Evolutionary conservation across 108 stramenopile species (phyloP), one percentile per base, ranked within the genome.

Genomic region (Fistulifera pelliculosa): DNA sequence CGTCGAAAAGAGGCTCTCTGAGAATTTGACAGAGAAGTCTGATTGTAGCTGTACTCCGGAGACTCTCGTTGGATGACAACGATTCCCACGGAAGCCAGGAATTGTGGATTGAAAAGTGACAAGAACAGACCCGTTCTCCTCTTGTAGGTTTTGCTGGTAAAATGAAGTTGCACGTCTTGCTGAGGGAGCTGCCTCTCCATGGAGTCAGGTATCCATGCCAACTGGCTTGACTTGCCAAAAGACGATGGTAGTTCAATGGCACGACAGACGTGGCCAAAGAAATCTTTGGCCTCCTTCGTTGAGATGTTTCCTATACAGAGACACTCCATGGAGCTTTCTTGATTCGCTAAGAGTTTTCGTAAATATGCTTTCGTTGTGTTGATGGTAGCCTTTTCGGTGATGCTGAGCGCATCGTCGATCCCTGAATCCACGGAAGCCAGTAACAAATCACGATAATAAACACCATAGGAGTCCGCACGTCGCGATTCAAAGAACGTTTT

Each of bases 1-100:
- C 71, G 48, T 93, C 67, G 63, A 93, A 93, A 8, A 80, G 70
- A 0, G 91, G 91, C 57, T 93, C 91, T n/a, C 82, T 60, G 21
- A 93, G 57, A 49, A 93, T 88, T 44, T 78, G 76, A 56, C 77
- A 70, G 35, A 93, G 55, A 50, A 88, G 58, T 31, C 86, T 73
- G 52, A 93, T 77, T 1, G 80, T 49, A 16, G 86, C 79, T 35
- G 77, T 81, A n/a, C 52, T 68, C 11, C 75, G 52, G 27, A 93
- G 61, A 19, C 81, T 71, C 47, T 70, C 65, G 35, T 65, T 53
- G 40, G 76, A 69, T 22, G 85, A 86, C n/a, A 90, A 22, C 54
- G 19, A 50, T 69, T 58, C 39, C 87, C 83, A 64, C 72, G 75
- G 65, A 75, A 93, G n/a, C 75, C 70, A 7, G 80, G 73, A 17